Base-by-base conservation (phyloP, 176 grass and related monocot species). In the Aegilops speltoides region DNA sequence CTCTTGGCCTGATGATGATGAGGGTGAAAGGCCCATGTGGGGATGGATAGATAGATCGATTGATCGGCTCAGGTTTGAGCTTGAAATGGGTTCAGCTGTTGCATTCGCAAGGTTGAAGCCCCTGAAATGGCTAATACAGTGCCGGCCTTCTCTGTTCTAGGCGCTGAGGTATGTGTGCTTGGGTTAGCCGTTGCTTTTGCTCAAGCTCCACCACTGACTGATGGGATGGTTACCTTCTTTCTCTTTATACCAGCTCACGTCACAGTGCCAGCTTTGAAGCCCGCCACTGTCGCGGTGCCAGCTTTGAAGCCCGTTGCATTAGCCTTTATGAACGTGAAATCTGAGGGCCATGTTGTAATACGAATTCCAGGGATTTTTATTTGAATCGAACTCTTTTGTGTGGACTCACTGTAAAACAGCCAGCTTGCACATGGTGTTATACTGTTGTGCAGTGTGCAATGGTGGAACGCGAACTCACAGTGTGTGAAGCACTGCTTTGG, bases 221-320 rank as follows among this genome's bases (percentile, higher is more conserved):
- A 7, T 79, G 54, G 73, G 68, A 1, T 48, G 46, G 48, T 52
- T 52, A 54, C 54, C 48, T 78, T 52, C 48, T 52, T 79, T 59
- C 24, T 79, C 77, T 17, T 64, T 2, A 23, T 31, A 52, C 15
- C 48, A 15, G 1, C 48, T 52, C 15, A 17, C 41, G 25, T 68
- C 26, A 36, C 5, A 57, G 80, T 91, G 59, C 89, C 85, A 91
- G 75, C 59, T 50, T 76, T 60, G 80, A 61, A 79, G 67, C 43
- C 54, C 5, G 7, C 74, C n/a, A n/a, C n/a, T n/a, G n/a, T 76
- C 26, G 36, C 3, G 57, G 80, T 91, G 59, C 89, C 80, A 91
- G 76, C 67, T 52, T 76, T 60, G 80, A 61, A 79, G 45, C 43
- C 54, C 10, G 10, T 67, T 26, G 74, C 80, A 75, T 75, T 67